A percentile compares a stretch with the other conserved stretches of the same genome.
Conservation (phyloP, 805 yeast species). For the Candida manassasensis region DNA sequence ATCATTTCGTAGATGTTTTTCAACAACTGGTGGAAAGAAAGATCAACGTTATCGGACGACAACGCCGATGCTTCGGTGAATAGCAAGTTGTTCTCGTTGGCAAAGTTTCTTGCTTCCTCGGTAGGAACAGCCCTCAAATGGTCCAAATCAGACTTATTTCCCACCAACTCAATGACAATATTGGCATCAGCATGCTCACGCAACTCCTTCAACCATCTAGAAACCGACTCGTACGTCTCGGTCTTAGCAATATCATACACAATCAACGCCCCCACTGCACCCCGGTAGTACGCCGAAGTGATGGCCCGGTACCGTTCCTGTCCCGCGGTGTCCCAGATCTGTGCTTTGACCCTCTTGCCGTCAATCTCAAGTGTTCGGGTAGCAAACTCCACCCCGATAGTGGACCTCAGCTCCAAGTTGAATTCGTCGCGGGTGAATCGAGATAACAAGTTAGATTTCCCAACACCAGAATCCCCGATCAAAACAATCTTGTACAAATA, state of each 20-base stretch:
- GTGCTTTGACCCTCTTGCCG: slow-evolving; percentile 80
- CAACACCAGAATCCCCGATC: slow-evolving; percentile 98
- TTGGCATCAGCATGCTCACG: slow-evolving; percentile 91
- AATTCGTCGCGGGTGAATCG: slow-evolving; percentile 95
- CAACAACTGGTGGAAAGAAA: slow-evolving; percentile 87
- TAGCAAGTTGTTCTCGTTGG: slow-evolving; percentile 83
- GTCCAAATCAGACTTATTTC: slow-evolving; percentile 85
- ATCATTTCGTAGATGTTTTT: slow-evolving; percentile 94
- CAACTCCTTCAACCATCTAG: slow-evolving; percentile 87
- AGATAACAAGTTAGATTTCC: slow-evolving; percentile 88
- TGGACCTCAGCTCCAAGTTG: slow-evolving; percentile 87
- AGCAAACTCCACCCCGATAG: slow-evolving; percentile 98
- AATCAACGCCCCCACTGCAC: slow-evolving; percentile 95
- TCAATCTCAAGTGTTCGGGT: slow-evolving; percentile 89
- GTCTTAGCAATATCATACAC: slow-evolving; percentile 94
- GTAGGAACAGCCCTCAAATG: slow-evolving; percentile 96
- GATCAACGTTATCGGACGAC: slow-evolving; percentile 90
- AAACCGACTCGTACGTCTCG: slow-evolving; percentile 77
- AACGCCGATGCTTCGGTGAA: slow-evolving; percentile 96
- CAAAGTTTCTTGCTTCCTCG: slow-evolving; percentile 93
- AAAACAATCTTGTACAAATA: slow-evolving; percentile 91
- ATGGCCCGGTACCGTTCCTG: slow-evolving; percentile 98
- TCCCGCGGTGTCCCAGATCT: slow-evolving; percentile 99
- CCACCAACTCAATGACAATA: slow-evolving; percentile 90
- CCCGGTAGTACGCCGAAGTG: slow-evolving; percentile 95